Evolutionary conservation across 2,329 filamentous ascomycete genomes (phyloP).

Genomic region (Phyllosticta citrichinensis): DNA sequence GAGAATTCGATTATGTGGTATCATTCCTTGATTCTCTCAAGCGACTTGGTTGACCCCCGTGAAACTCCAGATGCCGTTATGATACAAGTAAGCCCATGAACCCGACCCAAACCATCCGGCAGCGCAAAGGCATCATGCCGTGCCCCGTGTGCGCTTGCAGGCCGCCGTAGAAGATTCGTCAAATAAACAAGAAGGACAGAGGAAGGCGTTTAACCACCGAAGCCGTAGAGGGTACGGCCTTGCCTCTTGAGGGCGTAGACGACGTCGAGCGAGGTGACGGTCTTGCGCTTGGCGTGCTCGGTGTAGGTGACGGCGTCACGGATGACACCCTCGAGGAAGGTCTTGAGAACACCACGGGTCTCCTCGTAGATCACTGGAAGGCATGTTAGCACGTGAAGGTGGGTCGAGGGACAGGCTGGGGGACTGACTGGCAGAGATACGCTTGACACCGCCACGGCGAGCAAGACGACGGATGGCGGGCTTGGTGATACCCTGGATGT

Average conservation of each 20-base stretch:
- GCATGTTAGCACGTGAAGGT: conserved; percentile 12
- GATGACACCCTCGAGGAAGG: conserved; percentile 74
- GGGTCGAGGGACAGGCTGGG: not conserved
- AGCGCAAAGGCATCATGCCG: not conserved
- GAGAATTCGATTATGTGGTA: not conserved
- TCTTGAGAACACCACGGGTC: conserved; percentile 73
- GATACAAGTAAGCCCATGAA: not conserved
- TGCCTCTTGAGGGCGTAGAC: conserved; percentile 55
- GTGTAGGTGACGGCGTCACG: conserved; percentile 73
- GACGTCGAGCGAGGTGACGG: conserved; percentile 53
- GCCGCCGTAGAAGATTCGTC: not conserved
- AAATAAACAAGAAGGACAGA: not conserved
- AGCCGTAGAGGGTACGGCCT: conserved; percentile 58
- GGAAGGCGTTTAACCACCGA: conserved; percentile 47
- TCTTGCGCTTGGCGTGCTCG: conserved; percentile 74
- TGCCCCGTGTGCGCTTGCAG: not conserved
- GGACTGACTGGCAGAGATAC: conserved; percentile 40
- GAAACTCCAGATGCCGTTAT: not conserved
- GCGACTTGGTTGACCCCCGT: not conserved
- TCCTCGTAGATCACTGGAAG: conserved; percentile 66
- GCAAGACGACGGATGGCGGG: conserved; percentile 45
- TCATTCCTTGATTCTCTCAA: not conserved
- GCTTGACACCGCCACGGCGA: conserved; percentile 45
- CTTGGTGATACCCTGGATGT: conserved; percentile 47
- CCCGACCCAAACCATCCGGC: not conserved